Conservation (phyloP, 345 rosid genomes). For the Erucastrum elatum region DNA sequence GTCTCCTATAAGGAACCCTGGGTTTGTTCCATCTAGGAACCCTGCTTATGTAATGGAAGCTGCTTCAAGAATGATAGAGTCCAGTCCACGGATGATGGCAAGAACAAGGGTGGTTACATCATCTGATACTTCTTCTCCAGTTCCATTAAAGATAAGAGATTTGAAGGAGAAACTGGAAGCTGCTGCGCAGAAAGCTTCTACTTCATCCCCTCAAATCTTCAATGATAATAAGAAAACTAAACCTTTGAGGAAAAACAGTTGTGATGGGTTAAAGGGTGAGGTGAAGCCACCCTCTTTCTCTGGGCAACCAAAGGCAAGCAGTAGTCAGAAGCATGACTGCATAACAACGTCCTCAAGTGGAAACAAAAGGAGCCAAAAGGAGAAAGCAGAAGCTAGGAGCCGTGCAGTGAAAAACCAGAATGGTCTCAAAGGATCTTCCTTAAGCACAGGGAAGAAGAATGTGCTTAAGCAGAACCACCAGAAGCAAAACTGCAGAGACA, state of each 20-base stretch:
- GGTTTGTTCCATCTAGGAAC: slow-evolving; percentile 71
- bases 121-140: slow-evolving; percentile 59
- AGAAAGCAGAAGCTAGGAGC: slow-evolving; percentile 55
- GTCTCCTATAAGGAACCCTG: slow-evolving; percentile 94
- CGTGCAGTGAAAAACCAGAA: slow-evolving; percentile 63
- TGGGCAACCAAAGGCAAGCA: slow-evolving; percentile 67
- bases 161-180: slow-evolving; percentile 65
- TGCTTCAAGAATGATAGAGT: slow-evolving; percentile 78
- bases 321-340: slow-evolving; percentile 66
- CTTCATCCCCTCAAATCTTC: slow-evolving; percentile 17
- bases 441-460: slow-evolving; percentile 48
- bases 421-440: slow-evolving; percentile 51
- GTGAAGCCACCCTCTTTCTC: too few relatives aligned
- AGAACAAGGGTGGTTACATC: slow-evolving; percentile 52
- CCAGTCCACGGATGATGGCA: slow-evolving; percentile 55
- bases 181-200: slow-evolving; percentile 55
- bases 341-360: slow-evolving; percentile 38
- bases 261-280: too few relatives aligned
- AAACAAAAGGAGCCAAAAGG: slow-evolving; percentile 39
- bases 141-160: slow-evolving; percentile 62
- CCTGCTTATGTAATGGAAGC: slow-evolving; percentile 97
- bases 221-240: slow-evolving; percentile 31
- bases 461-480: slow-evolving; percentile 84
- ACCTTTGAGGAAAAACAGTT: too few relatives aligned
- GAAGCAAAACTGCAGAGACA: slow-evolving; percentile 72